These are phyloP conservation scores for Mortierella polycephala DNA, from an alignment of 371 early-diverging fungal genomes.

Conservation along the genomic window DNA sequence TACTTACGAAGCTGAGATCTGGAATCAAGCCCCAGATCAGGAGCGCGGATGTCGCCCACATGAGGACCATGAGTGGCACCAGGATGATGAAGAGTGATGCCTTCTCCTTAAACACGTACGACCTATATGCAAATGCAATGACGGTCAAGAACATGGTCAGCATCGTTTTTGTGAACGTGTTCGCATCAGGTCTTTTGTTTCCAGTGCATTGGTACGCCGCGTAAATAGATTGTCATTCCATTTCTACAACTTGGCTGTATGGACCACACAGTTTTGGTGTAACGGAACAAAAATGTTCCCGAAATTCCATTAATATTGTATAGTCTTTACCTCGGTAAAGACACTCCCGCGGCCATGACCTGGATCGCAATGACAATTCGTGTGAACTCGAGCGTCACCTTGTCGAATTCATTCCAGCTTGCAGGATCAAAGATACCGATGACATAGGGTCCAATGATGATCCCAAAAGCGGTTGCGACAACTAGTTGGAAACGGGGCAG, in stretches of 20 bases:
- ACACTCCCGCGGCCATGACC: constrained; percentile 89
- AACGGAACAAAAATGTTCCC: too few species aligned
- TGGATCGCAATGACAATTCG: constrained; percentile 86
- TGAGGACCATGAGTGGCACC: constrained; percentile 85
- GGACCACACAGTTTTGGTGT: too few species aligned
- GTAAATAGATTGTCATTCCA: too few species aligned
- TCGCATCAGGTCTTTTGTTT: background rate
- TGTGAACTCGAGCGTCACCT: constrained; percentile 75
- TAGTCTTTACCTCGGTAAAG: constrained; percentile 73
- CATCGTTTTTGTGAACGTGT: background rate
- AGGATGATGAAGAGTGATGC: constrained; percentile 79
- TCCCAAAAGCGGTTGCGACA: constrained; percentile 90
- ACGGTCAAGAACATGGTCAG: background rate
- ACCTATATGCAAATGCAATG: constrained; percentile 35
- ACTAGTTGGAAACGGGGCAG: constrained; percentile 54
- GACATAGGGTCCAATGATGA: constrained; percentile 84
- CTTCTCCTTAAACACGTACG: constrained; percentile 72
- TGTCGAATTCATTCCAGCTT: constrained; percentile 61
- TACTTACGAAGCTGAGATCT: constrained; percentile 69
- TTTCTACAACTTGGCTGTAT: too few species aligned
- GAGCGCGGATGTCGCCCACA: constrained; percentile 86
- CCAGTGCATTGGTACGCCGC: background rate
- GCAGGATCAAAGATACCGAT: constrained; percentile 72
- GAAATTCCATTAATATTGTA: background rate
- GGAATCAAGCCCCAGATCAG: constrained; percentile 76